Conservation (phyloP, 208 protist species). For the Leishmania tropica region DNA sequence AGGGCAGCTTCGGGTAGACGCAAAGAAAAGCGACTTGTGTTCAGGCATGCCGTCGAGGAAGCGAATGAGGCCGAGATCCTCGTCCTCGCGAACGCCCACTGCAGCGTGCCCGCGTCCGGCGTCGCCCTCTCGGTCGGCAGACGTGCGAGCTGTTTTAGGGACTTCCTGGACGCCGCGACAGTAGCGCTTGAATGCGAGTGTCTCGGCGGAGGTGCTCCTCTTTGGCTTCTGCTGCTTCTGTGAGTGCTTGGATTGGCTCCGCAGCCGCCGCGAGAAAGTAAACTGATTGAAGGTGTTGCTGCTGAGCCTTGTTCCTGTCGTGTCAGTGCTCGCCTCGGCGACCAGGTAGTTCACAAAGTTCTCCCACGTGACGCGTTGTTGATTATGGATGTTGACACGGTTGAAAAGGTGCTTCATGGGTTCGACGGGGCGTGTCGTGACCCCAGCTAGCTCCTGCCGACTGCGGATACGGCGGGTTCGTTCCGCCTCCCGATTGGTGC, state of each 20-base stretch:
- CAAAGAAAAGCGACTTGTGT: conserved; percentile 58
- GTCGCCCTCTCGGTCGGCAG: background rate
- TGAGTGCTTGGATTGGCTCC: conserved; percentile 4
- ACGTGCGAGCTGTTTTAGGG: background rate
- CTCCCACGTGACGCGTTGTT: conserved; percentile 63
- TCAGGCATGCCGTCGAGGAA: conserved; percentile 51
- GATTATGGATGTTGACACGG: conserved; percentile 46
- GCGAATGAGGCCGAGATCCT: conserved; percentile 44
- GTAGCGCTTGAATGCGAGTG: conserved; percentile 15
- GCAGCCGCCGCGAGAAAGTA: conserved; percentile 42
- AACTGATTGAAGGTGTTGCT: conserved; percentile 42
- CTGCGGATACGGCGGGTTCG: conserved; percentile 17
- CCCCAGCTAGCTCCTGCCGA: conserved; percentile 27
- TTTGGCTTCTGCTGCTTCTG: background rate
- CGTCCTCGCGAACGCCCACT: conserved; percentile 15
- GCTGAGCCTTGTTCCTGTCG: conserved; percentile 11
- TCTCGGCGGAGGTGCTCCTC: background rate
- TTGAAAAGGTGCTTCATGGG: conserved; percentile 54
- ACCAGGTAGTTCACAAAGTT: conserved; percentile 58
- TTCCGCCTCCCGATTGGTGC: conserved; percentile 25
- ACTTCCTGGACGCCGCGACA: conserved; percentile 1
- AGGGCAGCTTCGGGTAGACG: conserved; percentile 45
- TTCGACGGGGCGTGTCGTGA: conserved; percentile 18
- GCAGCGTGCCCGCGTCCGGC: background rate
- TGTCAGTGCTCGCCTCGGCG: conserved; percentile 32